phyloP scores from a whole-genome alignment of 1,284 basidiomycete genomes.

The Cutaneotrichosporon sp. region DNA sequence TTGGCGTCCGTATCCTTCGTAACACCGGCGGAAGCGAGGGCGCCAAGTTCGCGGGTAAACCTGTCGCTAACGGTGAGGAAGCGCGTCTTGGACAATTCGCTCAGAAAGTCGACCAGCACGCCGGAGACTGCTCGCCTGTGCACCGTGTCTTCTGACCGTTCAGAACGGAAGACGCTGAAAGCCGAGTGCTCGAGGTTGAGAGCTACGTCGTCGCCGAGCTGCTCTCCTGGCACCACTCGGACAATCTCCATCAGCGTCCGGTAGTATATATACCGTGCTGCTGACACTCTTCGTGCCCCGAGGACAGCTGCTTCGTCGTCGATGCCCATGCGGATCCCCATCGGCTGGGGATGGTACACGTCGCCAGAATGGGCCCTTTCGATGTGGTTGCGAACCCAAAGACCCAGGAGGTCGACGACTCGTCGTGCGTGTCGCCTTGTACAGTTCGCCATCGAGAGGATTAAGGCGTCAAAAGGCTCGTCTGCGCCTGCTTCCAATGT shows the following conservation, averaged over 20 bases:
- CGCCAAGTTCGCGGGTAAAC: constrained; percentile 74
- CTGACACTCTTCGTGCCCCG: constrained; percentile 71
- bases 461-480: constrained; percentile 71
- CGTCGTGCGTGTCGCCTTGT: constrained; percentile 78
- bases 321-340: constrained; percentile 42
- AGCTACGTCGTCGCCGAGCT: constrained; percentile 71
- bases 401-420: constrained; percentile 81
- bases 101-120: constrained; percentile 75
- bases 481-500: constrained; percentile 72
- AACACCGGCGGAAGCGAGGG: constrained; percentile 65
- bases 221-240: constrained; percentile 68
- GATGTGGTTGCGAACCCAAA: constrained; percentile 77
- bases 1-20: constrained; percentile 74
- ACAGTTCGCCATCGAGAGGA: constrained; percentile 79
- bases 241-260: constrained; percentile 76
- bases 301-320: constrained; percentile 63
- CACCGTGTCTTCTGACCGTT: constrained; percentile 59
- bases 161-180: constrained; percentile 77
- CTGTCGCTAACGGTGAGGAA: constrained; percentile 85
- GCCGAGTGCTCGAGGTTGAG: constrained; percentile 77
- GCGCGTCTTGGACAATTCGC: constrained; percentile 75
- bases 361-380: constrained; percentile 62
- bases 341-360: constrained; percentile 42
- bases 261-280: constrained; percentile 83
- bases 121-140: constrained; percentile 79